A percentile compares a stretch with the other conserved stretches of the same genome.
These are phyloP conservation scores for Aspergillus sp. DNA, from an alignment of 2,329 filamentous ascomycete genomes.

Conservation along the genomic window DNA sequence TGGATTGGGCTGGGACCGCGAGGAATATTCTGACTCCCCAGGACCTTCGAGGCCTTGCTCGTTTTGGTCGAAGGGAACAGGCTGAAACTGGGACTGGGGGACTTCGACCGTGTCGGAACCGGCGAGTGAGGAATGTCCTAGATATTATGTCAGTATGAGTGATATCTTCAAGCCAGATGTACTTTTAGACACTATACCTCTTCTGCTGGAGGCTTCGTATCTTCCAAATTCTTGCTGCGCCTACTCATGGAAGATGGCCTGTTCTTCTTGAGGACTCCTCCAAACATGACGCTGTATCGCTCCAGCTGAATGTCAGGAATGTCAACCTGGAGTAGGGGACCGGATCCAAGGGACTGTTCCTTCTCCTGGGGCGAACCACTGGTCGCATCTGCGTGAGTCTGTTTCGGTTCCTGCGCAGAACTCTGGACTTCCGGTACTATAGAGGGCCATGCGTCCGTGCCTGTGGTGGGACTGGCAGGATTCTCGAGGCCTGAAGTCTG, in stretches of 20 bases:
- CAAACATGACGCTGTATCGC: constrained; percentile 93
- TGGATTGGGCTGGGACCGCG: constrained; percentile 28
- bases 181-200: constrained; percentile 30
- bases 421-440: constrained; percentile 25
- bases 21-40: constrained; percentile 35
- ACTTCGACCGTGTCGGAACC: constrained; percentile 35
- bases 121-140: constrained; percentile 10
- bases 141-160: neutral
- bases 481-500: constrained; percentile 2
- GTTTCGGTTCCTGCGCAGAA: constrained; percentile 24
- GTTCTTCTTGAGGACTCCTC: constrained; percentile 63
- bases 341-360: neutral
- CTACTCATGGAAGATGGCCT: constrained; percentile 36
- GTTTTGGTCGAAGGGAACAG: constrained; percentile 40
- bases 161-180: neutral
- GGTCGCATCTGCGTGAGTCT: neutral
- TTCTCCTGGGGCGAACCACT: constrained; percentile 4
- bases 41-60: constrained; percentile 32
- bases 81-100: constrained; percentile 40
- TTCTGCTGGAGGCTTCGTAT: constrained; percentile 56
- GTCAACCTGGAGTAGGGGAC: constrained; percentile 66
- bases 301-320: constrained; percentile 82
- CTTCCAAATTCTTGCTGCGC: constrained; percentile 44
- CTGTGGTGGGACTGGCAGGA: constrained; percentile 10
- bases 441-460: constrained; percentile 24